Base-by-base conservation (phyloP, 768 basidiomycete genomes). In the Leccinum rimulosum region DNA sequence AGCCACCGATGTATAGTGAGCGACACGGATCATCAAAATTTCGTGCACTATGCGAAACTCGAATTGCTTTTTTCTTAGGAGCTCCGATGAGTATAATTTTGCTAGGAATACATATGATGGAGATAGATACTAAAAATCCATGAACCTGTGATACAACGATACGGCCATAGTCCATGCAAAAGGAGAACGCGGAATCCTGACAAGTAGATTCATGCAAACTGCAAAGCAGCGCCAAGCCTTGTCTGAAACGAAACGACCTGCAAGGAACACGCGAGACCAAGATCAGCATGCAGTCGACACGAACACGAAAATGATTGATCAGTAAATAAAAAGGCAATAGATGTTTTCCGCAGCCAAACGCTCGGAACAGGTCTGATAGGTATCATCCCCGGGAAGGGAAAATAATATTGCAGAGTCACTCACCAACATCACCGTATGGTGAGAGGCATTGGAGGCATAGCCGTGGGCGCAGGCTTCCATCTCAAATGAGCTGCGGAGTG, bases 351-450 rank as follows among this genome's bases (percentile, higher is more conserved):
- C 86, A 84, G 67, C 65, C 69, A 67, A 68, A 50, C 64, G 75
- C 72, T 90, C 85, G 77, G 88, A 84, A 90, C 87, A 89, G 87
- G 88, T 88, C 87, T 89, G 85, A 83, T 76, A 56, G 71, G 67
- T 82, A 76, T 89, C 89, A 88, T 90, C 88, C 75, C 56, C 38
- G 66, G 67, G 59, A 55, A 68, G 58, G 57, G 43, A 50, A 33
- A 15, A 10, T 4, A 0, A 38, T 22, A 48, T 8, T 55, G 54
- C 51, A 66, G 65, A 61, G 30, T 55, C 31, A 66, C 72, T 71
- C 58, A 74, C 71, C 61, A 47, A 19, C 22, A 58, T 72, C 68
- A 61, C 54, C 64, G 63, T 30, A 68, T 43, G 9, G 56, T 62
- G n/a, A 68, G 25, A 0, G 59, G 61, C 58, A 81, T 70, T 1